Percentiles rank a stretch among this genome's conserved stretches.
These are phyloP conservation scores for Liriodendron chinense DNA, from an alignment of 164 flowering plant genomes.

Conservation along the genomic window DNA sequence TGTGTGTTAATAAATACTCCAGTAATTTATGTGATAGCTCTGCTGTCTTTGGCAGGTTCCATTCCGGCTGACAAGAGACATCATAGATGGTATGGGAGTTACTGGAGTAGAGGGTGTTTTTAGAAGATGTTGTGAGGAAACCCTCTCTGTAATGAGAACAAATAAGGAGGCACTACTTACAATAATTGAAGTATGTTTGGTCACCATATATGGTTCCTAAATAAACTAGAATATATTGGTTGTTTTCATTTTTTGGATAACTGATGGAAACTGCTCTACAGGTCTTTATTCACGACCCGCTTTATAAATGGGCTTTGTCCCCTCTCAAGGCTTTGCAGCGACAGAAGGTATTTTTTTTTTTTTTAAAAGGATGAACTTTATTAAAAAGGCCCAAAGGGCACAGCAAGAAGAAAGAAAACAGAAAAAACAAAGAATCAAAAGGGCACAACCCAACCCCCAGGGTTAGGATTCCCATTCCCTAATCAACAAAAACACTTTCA, in stretches of 20 bases:
- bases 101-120: conserved; percentile 96
- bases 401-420: too few relatives aligned
- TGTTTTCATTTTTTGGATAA: conserved; percentile 8
- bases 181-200: conserved; percentile 71
- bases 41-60: conserved; percentile 59
- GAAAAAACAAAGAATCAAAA: too few relatives aligned
- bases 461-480: too few relatives aligned
- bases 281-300: conserved; percentile 99
- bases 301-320: conserved; percentile 97
- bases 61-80: conserved; percentile 96
- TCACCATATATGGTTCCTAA: not conserved
- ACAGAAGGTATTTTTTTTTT: conserved; percentile 66
- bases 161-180: conserved; percentile 96
- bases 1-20: not conserved
- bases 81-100: conserved; percentile 96
- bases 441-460: too few relatives aligned
- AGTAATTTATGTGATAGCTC: not conserved
- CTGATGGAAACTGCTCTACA: conserved; percentile 27
- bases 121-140: conserved; percentile 95
- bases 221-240: not conserved
- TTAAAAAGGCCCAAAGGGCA: too few relatives aligned
- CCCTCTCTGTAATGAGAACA: conserved; percentile 90
- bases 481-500: too few relatives aligned
- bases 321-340: conserved; percentile 95
- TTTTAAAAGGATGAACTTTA: too few relatives aligned